A percentile compares a stretch with the other conserved stretches of the same genome.
Conservation (phyloP, 805 yeast genomes). For the Clavispora fructus region DNA sequence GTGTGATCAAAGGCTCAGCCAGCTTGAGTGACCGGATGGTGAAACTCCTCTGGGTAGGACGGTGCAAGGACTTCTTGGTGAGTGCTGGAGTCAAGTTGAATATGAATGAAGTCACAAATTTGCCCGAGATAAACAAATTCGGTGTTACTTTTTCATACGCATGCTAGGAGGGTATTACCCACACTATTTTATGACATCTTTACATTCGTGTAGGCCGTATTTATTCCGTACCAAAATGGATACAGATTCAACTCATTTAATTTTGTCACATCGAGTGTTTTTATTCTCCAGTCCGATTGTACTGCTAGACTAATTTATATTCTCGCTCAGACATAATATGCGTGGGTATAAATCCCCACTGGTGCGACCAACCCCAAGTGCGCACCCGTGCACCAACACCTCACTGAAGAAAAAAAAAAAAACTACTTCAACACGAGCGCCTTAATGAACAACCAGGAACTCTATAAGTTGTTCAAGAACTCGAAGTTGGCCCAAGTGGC, state of each 20-base stretch:
- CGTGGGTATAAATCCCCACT: background rate
- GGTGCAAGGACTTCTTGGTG: conserved; percentile 70
- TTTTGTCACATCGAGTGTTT: no score
- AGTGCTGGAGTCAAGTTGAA: conserved; percentile 64
- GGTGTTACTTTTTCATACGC: conserved; percentile 64
- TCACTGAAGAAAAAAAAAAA: conserved; percentile 2
- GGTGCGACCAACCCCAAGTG: no score
- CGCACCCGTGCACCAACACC: conserved; percentile 12
- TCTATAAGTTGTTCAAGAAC: conserved; percentile 27
- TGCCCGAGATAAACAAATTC: conserved; percentile 45
- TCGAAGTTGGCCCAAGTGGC: conserved; percentile 43
- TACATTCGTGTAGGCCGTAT: no score
- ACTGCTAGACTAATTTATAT: no score
- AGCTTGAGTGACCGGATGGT: conserved; percentile 58
- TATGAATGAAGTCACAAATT: conserved; percentile 28
- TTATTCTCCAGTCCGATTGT: no score
- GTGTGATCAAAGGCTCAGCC: conserved; percentile 71
- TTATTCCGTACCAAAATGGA: no score
- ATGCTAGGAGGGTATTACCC: conserved; percentile 27
- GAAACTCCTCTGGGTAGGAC: conserved; percentile 82
- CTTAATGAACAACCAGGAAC: conserved; percentile 13
- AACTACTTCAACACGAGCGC: background rate
- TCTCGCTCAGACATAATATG: no score
- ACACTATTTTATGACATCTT: no score
- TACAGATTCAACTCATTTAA: no score